These are phyloP conservation scores for Phytopythium sindhum DNA, from an alignment of 352 stramenopile species.

Conservation along the genomic window DNA sequence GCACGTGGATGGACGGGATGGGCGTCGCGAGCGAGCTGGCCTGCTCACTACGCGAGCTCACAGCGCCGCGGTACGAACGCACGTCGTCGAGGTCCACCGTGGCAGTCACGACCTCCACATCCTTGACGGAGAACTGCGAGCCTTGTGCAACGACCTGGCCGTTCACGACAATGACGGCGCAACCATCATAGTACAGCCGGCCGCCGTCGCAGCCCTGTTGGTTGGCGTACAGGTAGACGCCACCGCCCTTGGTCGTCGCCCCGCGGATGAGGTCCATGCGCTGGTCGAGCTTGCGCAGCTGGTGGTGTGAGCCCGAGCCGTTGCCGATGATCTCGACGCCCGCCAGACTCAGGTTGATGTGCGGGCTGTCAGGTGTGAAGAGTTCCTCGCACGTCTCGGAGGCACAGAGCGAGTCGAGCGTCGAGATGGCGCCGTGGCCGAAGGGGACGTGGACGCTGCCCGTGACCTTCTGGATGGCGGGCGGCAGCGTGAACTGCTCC, in stretches of 20 bases:
- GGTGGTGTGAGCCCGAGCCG: constrained; percentile 96
- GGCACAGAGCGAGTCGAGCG: constrained; percentile 85
- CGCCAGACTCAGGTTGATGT: constrained; percentile 92
- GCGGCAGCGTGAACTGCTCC: constrained; percentile 76
- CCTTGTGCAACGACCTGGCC: constrained; percentile 95
- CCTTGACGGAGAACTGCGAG: constrained; percentile 95
- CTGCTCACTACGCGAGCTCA: constrained; percentile 94
- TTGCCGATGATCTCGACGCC: constrained; percentile 99
- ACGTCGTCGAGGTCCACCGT: constrained; percentile 98
- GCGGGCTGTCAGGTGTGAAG: constrained; percentile 94
- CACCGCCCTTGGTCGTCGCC: constrained; percentile 93
- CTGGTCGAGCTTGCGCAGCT: constrained; percentile 93
- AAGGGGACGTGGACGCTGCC: constrained; percentile 79
- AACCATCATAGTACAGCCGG: constrained; percentile 97
- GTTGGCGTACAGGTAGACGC: constrained; percentile 99
- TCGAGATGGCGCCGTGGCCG: constrained; percentile 74
- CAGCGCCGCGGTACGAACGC: constrained; percentile 91
- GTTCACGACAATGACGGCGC: constrained; percentile 96
- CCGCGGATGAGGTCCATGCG: constrained; percentile 90
- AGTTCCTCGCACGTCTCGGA: constrained; percentile 98
- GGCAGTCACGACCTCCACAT: constrained; percentile 97
- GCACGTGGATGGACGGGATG: constrained; percentile 68
- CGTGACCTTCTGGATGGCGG: constrained; percentile 80
- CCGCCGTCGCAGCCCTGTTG: constrained; percentile 96
- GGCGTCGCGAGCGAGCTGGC: constrained; percentile 71